Percentiles rank a stretch among this genome's conserved stretches.
Evolutionary conservation across 805 yeast genomes (phyloP).

Genomic region (Hanseniaspora lindneri): DNA sequence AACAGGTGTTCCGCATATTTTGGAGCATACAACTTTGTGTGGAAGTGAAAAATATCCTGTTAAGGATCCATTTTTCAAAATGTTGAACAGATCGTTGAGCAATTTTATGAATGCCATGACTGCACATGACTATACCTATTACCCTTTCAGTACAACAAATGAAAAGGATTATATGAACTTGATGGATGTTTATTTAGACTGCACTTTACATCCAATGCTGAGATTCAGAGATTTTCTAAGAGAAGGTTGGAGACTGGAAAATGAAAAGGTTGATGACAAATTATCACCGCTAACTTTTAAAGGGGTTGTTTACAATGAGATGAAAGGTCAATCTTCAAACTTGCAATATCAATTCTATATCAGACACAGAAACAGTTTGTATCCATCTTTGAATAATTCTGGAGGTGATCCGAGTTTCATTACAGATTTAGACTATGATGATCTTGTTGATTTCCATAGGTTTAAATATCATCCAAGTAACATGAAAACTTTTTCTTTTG

Average conservation of each 20-base stretch:
- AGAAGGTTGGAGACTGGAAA: constrained; percentile 96
- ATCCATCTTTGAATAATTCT: constrained; percentile 74
- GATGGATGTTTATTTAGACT: constrained; percentile 76
- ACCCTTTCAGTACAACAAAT: constrained; percentile 94
- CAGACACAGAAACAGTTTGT: constrained; percentile 68
- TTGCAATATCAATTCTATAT: constrained; percentile 77
- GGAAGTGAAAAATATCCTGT: constrained; percentile 89
- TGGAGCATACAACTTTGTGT: constrained; percentile 92
- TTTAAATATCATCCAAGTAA: constrained; percentile 81
- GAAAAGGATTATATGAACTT: constrained; percentile 65
- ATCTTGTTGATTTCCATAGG: constrained; percentile 64
- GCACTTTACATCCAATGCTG: constrained; percentile 72
- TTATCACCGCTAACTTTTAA: constrained; percentile 58
- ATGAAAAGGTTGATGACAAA: constrained; percentile 46
- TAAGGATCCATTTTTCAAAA: constrained; percentile 93
- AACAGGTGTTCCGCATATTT: constrained; percentile 93
- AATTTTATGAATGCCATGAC: constrained; percentile 99
- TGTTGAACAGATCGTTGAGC: constrained; percentile 87
- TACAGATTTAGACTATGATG: constrained; percentile 61
- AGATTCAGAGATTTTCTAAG: constrained; percentile 74
- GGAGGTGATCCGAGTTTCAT: constrained; percentile 89
- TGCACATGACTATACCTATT: constrained; percentile 89
- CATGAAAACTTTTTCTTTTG: constrained; percentile 77
- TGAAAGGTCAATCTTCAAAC: constrained; percentile 94
- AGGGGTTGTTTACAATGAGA: constrained; percentile 95